phyloP scores from a whole-genome alignment of 2,329 filamentous ascomycete genomes.

The Ophiostoma himal-ulmi region DNA sequence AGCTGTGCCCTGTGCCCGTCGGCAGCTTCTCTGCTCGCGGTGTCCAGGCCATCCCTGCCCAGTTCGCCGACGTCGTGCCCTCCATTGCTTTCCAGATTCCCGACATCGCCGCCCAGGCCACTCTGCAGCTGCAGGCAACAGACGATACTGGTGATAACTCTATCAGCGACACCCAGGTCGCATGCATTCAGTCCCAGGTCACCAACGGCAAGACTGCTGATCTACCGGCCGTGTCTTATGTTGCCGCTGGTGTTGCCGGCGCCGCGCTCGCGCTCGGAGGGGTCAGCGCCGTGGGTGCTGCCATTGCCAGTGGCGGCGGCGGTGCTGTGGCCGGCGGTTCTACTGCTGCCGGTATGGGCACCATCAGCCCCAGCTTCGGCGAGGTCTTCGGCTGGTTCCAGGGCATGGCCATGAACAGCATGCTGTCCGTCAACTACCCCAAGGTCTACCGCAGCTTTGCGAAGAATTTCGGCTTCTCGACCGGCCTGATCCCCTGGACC shows the following conservation, averaged over 20 bases:
- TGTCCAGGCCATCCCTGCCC: conserved; percentile 61
- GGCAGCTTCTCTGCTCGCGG: conserved; percentile 70
- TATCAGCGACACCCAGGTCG: conserved; percentile 44
- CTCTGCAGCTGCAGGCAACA: conserved; percentile 62
- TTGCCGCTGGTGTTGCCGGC: conserved; percentile 79
- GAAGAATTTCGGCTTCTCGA: conserved; percentile 90
- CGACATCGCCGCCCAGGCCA: conserved; percentile 82
- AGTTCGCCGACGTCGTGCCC: conserved; percentile 71
- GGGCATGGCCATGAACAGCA: conserved; percentile 88
- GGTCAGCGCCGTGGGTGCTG: conserved; percentile 52
- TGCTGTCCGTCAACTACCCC: conserved; percentile 87
- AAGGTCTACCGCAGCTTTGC: conserved; percentile 81
- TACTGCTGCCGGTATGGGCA: conserved; percentile 47
- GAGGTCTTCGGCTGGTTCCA: conserved; percentile 90
- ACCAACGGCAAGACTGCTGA: conserved; percentile 80
- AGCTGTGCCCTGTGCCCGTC: conserved; percentile 81
- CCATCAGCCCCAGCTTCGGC: conserved; percentile 74
- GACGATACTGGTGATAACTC: conserved; percentile 37
- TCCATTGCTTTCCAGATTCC: conserved; percentile 84
- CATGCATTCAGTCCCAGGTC: conserved; percentile 76
- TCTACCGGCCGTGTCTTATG: conserved; percentile 71
- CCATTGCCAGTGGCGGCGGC: conserved; percentile 43
- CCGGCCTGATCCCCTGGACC: conserved; percentile 77
- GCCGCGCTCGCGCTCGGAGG: conserved; percentile 71
- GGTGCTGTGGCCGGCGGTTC: conserved; percentile 44